Base-by-base conservation (phyloP, 2,329 filamentous ascomycete genomes). In the Clonostachys solani region DNA sequence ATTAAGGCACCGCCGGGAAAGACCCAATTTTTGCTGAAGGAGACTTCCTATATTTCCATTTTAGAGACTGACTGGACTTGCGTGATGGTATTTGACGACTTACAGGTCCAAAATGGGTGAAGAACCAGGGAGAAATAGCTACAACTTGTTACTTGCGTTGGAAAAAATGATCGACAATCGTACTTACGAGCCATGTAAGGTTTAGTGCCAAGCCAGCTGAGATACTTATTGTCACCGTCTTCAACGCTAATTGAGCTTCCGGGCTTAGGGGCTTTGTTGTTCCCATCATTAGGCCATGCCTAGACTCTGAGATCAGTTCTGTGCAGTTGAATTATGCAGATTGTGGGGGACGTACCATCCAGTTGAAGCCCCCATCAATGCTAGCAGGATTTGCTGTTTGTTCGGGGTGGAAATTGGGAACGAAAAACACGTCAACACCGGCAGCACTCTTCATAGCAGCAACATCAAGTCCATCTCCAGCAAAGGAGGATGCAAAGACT, bases 1-100 rank as follows among this genome's bases (percentile, higher is more conserved):
- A 81, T 82, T 7, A 84, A 63, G 40, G 74, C 65, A 49, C 83
- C 81, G 6, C 77, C 73, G 5, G 74, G 73, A 66, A 80, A 86
- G 2, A 84, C 67, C 71, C 74, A 80, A 54, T 78, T 77, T 65
- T 81, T 75, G 54, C 62, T 65, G 52, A 69, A 77, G 10, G 66
- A 56, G 17, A 73, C 66, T 46, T 69, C 23, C 23, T 29, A 10
- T 8, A 4, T 29, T 10, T 10, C 23, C 8, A 29, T 29, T 29
- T 29, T 29, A 29, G 23, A 6, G 23, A 29, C 6, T 29, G 23
- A 10, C 23, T 4, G 23, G 23, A 29, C 23, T 29, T 10, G 8
- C 4, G 4, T 10, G 9, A 29, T 29, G 23, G 9, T 29, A 19
- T 19, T 5, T 19, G 4, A 9, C 6, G 23, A 29, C 23, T 29